phyloP scores from a whole-genome alignment of 2,329 filamentous ascomycete species.

The Colletotrichum sp. region DNA sequence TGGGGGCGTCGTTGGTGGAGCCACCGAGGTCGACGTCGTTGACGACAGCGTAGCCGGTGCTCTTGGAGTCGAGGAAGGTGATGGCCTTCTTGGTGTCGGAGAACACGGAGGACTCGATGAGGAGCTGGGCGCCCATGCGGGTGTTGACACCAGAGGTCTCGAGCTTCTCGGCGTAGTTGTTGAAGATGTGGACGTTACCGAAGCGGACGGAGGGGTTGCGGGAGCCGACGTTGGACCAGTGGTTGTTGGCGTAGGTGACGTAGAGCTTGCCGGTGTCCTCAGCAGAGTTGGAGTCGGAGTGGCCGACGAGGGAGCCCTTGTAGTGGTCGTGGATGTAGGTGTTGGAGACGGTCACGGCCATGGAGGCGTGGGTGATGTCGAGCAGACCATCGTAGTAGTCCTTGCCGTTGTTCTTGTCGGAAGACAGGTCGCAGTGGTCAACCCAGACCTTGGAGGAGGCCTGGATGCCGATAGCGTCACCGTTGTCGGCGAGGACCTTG shows the following conservation, averaged over 20 bases:
- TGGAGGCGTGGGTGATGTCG: slow-evolving; percentile 66
- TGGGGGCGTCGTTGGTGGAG: slow-evolving; percentile 50
- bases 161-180: slow-evolving; percentile 54
- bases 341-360: slow-evolving; percentile 61
- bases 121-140: slow-evolving; percentile 60
- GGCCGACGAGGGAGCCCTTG: slow-evolving; percentile 65
- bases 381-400: slow-evolving; percentile 74
- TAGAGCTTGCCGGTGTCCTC: slow-evolving; percentile 67
- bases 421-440: slow-evolving; percentile 70
- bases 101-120: slow-evolving; percentile 61
- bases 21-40: slow-evolving; percentile 49
- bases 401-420: slow-evolving; percentile 64
- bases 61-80: slow-evolving; percentile 43
- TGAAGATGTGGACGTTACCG: slow-evolving; percentile 64
- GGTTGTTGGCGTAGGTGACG: slow-evolving; percentile 72
- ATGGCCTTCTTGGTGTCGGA: slow-evolving; percentile 40
- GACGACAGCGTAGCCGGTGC: slow-evolving; percentile 44
- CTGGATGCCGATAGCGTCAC: slow-evolving; percentile 66
- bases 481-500: slow-evolving; percentile 59
- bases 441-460: slow-evolving; percentile 66
- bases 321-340: slow-evolving; percentile 47
- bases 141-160: slow-evolving; percentile 57
- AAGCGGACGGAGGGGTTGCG: slow-evolving; percentile 69
- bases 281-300: slow-evolving; percentile 60
- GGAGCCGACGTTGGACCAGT: slow-evolving; percentile 68